These are phyloP conservation scores for Hypoxylon sp. DNA, from an alignment of 2,329 filamentous ascomycete genomes.

Conservation along the genomic window DNA sequence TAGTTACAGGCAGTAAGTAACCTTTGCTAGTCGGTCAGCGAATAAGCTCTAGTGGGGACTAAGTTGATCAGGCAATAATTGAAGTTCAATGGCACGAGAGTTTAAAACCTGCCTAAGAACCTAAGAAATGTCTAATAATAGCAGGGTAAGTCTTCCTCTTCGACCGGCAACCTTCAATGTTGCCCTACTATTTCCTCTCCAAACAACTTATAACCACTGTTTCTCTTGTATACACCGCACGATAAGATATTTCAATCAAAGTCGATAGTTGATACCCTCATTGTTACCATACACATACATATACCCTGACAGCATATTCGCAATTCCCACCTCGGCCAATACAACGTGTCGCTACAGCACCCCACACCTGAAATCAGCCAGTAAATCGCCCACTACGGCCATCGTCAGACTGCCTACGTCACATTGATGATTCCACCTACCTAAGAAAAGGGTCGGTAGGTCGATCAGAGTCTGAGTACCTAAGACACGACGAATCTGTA, in stretches of 20 bases:
- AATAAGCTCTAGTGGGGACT: slow-evolving; percentile 29
- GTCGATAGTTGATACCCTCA: slow-evolving; percentile 8
- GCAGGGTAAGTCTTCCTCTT: slow-evolving; percentile 9
- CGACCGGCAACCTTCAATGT: slow-evolving; percentile 6
- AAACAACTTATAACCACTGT: background rate
- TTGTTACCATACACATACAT: slow-evolving; percentile 9
- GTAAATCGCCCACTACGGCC: slow-evolving; percentile 7
- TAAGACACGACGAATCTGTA: slow-evolving; percentile 17
- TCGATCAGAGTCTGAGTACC: slow-evolving; percentile 19
- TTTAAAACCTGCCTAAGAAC: slow-evolving; percentile 13
- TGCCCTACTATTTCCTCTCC: background rate
- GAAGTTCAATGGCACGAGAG: slow-evolving; percentile 14
- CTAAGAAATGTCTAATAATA: slow-evolving; percentile 2
- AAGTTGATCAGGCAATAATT: slow-evolving; percentile 7
- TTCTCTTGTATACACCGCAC: background rate
- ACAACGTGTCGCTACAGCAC: slow-evolving; percentile 3
- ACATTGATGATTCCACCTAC: slow-evolving; percentile 36
- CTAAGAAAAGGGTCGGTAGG: slow-evolving; percentile 24
- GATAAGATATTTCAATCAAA: slow-evolving; percentile 2
- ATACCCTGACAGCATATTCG: slow-evolving; percentile 2
- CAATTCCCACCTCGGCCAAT: background rate
- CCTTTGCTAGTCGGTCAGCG: slow-evolving; percentile 3
- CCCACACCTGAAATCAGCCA: slow-evolving; percentile 9
- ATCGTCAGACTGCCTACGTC: slow-evolving; percentile 38
- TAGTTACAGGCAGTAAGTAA: background rate